These are phyloP conservation scores for Dunaliella primolecta DNA, from an alignment of 139 green algal species.

Conservation along the genomic window DNA sequence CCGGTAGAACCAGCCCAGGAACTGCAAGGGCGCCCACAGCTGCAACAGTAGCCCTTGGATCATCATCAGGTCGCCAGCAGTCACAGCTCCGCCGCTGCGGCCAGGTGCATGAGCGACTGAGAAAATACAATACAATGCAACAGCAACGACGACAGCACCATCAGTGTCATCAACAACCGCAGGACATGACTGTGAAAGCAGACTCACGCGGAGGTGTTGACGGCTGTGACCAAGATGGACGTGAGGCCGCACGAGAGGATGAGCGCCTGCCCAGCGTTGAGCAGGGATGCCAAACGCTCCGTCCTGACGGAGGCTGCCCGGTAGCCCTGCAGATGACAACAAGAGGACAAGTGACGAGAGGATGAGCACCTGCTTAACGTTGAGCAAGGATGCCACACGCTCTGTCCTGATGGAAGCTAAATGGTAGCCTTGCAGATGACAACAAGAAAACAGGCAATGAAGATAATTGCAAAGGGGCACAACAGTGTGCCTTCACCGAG, in stretches of 20 bases:
- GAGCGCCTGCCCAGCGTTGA: slow-evolving; percentile 90
- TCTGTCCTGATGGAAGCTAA: slow-evolving; percentile 70
- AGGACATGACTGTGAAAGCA: not conserved
- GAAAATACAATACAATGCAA: no score
- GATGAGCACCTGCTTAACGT: slow-evolving; percentile 87
- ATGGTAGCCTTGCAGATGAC: not conserved
- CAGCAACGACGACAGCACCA: not conserved
- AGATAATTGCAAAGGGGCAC: no score
- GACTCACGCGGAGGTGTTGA: slow-evolving; percentile 1
- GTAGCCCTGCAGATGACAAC: not conserved
- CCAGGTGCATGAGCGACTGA: not conserved
- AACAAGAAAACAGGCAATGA: slow-evolving; percentile 32
- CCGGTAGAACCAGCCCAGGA: slow-evolving; percentile 70
- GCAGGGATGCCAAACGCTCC: slow-evolving; percentile 67
- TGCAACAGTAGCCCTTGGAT: slow-evolving; percentile 92
- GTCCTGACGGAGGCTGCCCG: slow-evolving; percentile 58
- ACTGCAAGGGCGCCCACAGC: slow-evolving; percentile 91
- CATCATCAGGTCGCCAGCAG: slow-evolving; percentile 76
- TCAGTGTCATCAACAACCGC: not conserved
- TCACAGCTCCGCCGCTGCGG: slow-evolving; percentile 27
- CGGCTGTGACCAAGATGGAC: slow-evolving; percentile 25
- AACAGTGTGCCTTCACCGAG: no score
- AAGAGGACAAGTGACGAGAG: slow-evolving; percentile 59
- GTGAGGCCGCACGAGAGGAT: slow-evolving; percentile 79
- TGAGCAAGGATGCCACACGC: slow-evolving; percentile 71